Conservation (phyloP, 179 eudicot species). For the Silene noctiflora region DNA sequence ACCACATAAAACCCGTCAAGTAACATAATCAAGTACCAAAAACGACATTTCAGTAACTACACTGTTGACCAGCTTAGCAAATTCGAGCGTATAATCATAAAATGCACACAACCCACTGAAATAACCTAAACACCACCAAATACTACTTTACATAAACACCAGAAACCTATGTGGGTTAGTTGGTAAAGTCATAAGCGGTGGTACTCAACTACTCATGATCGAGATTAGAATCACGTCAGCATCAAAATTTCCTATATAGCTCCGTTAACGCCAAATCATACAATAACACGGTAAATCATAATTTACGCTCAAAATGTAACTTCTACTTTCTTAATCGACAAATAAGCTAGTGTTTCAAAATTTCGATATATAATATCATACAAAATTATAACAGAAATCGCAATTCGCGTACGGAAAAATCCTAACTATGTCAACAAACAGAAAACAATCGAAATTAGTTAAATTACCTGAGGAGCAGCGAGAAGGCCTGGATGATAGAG, state of each 20-base stretch:
- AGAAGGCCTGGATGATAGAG: conserved; percentile 80
- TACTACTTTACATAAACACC: too few species aligned
- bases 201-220: background rate
- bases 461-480: conserved; percentile 73
- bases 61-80: too few species aligned
- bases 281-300: background rate
- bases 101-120: too few species aligned
- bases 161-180: too few species aligned
- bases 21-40: too few species aligned
- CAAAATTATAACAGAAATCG: background rate
- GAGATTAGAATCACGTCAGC: background rate
- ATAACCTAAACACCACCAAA: too few species aligned
- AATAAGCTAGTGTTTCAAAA: background rate
- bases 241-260: too few species aligned
- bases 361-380: background rate
- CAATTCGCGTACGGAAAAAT: conserved; percentile 16
- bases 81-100: too few species aligned
- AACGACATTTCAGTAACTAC: too few species aligned
- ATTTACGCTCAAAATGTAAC: background rate
- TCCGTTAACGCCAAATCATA: background rate
- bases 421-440: conserved; percentile 4
- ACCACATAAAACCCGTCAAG: background rate
- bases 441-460: background rate
- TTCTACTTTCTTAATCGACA: background rate
- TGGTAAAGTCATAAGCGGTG: too few species aligned